These are phyloP conservation scores for Ophiobolus disseminans DNA, from an alignment of 2,329 filamentous ascomycete species.

Conservation along the genomic window DNA sequence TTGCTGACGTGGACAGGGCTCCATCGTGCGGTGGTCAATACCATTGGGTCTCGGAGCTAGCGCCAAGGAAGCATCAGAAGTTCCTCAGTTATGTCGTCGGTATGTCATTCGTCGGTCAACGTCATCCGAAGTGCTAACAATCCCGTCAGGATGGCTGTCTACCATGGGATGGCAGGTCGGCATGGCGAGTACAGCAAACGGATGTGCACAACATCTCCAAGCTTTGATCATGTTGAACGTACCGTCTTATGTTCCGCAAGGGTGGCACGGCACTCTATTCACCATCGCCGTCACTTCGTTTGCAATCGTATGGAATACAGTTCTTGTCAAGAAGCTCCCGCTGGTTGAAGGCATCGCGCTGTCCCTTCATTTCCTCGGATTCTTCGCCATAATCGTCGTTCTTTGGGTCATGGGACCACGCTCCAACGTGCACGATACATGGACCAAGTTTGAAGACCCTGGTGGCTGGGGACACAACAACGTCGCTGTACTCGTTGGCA, in stretches of 20 bases:
- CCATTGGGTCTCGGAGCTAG: conserved; percentile 43
- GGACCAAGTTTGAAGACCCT: conserved; percentile 54
- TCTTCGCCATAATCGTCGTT: conserved; percentile 51
- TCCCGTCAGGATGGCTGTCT: conserved; percentile 11
- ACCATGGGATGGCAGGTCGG: conserved; percentile 48
- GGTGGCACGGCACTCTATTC: conserved; percentile 59
- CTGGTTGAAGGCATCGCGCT: neutral
- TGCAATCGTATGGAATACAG: conserved; percentile 25
- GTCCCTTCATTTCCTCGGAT: neutral
- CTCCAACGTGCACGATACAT: conserved; percentile 47
- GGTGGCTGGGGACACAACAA: conserved; percentile 51
- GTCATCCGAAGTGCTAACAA: neutral
- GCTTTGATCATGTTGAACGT: conserved; percentile 46
- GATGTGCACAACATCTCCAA: conserved; percentile 27
- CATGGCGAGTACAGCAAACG: conserved; percentile 33
- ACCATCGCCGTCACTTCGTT: conserved; percentile 49
- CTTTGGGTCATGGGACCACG: conserved; percentile 38
- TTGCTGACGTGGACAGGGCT: conserved; percentile 9
- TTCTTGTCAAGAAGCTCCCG: neutral
- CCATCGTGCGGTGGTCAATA: conserved; percentile 35
- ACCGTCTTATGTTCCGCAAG: conserved; percentile 41
- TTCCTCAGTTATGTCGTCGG: conserved; percentile 47
- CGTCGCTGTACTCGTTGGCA: conserved; percentile 52
- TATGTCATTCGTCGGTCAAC: conserved; percentile 29
- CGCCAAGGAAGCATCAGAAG: conserved; percentile 45